These are phyloP conservation scores for Cyclocybe aegerita DNA, from an alignment of 768 basidiomycete species.

Conservation along the genomic window DNA sequence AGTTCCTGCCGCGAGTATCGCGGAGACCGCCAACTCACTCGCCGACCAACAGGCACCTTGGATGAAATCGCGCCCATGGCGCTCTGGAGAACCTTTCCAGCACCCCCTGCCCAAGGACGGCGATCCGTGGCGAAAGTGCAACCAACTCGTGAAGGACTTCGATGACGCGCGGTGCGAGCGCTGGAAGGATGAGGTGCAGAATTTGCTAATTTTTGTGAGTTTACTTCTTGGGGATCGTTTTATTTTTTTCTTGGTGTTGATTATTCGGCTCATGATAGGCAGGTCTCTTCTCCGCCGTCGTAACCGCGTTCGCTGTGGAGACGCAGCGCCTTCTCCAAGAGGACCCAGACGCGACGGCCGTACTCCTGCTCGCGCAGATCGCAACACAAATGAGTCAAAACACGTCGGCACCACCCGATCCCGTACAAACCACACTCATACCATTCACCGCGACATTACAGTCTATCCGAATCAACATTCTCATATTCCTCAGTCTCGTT, in stretches of 20 bases:
- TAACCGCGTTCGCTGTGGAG: conserved; percentile 15
- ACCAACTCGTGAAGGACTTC: neutral
- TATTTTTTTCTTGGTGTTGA: neutral
- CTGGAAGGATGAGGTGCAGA: conserved; percentile 3
- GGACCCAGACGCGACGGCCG: neutral
- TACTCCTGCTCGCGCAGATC: conserved; percentile 2
- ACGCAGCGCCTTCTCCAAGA: conserved; percentile 9
- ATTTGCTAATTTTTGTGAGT: conserved; percentile 5
- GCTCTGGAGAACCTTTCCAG: neutral
- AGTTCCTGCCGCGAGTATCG: too few species aligned
- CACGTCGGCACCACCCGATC: neutral
- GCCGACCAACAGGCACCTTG: too few species aligned
- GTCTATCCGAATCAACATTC: conserved; percentile 12
- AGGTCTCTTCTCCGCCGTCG: conserved; percentile 16
- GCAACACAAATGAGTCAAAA: neutral
- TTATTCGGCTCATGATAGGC: conserved; percentile 4
- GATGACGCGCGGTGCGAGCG: neutral
- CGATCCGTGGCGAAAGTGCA: conserved; percentile 1
- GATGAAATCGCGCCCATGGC: neutral
- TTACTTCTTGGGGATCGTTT: neutral
- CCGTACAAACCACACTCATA: neutral
- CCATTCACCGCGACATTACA: neutral
- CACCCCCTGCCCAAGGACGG: conserved; percentile 1
- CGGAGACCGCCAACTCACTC: too few species aligned
- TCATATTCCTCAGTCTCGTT: conserved; percentile 15